These are phyloP conservation scores for Penicillium silybi DNA, from an alignment of 495 filamentous ascomycete species.

Conservation along the genomic window DNA sequence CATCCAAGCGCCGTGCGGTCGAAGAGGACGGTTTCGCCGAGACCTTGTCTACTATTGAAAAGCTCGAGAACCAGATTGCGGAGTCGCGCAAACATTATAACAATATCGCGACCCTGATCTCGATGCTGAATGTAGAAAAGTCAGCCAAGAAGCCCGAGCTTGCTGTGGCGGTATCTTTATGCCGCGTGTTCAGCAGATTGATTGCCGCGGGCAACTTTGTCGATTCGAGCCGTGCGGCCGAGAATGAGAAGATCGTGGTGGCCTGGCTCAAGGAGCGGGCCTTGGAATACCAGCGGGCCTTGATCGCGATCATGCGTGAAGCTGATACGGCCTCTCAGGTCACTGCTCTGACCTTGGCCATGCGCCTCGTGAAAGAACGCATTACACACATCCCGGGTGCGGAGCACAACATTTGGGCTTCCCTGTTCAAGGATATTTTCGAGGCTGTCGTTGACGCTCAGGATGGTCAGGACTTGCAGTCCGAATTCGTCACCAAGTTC, in stretches of 20 bases:
- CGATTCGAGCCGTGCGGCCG: slow-evolving; percentile 55
- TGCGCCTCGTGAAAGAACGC: slow-evolving; percentile 80
- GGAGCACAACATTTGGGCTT: slow-evolving; percentile 62
- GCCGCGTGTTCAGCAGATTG: slow-evolving; percentile 82
- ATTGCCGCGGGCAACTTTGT: slow-evolving; percentile 70
- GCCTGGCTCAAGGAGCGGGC: slow-evolving; percentile 76
- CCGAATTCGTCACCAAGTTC: slow-evolving; percentile 73
- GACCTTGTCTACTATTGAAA: slow-evolving; percentile 54
- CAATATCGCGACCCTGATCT: slow-evolving; percentile 74
- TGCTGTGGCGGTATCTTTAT: slow-evolving; percentile 73
- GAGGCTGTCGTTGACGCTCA: slow-evolving; percentile 55
- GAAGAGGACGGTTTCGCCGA: slow-evolving; percentile 44
- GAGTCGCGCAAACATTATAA: slow-evolving; percentile 90
- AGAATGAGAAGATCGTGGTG: slow-evolving; percentile 70
- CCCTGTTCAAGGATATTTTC: slow-evolving; percentile 61
- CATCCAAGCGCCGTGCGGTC: slow-evolving; percentile 45
- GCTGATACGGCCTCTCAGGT: slow-evolving; percentile 47
- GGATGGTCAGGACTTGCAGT: slow-evolving; percentile 51
- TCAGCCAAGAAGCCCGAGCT: slow-evolving; percentile 43
- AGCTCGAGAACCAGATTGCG: slow-evolving; percentile 72
- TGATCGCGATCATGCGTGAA: slow-evolving; percentile 53
- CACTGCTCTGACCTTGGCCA: slow-evolving; percentile 68
- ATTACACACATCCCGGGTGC: slow-evolving; percentile 55
- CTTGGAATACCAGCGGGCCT: slow-evolving; percentile 58
- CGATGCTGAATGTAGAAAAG: slow-evolving; percentile 49